These are phyloP conservation scores for Ceratobasidium sp. DNA, from an alignment of 1,284 basidiomycete genomes.

Conservation along the genomic window DNA sequence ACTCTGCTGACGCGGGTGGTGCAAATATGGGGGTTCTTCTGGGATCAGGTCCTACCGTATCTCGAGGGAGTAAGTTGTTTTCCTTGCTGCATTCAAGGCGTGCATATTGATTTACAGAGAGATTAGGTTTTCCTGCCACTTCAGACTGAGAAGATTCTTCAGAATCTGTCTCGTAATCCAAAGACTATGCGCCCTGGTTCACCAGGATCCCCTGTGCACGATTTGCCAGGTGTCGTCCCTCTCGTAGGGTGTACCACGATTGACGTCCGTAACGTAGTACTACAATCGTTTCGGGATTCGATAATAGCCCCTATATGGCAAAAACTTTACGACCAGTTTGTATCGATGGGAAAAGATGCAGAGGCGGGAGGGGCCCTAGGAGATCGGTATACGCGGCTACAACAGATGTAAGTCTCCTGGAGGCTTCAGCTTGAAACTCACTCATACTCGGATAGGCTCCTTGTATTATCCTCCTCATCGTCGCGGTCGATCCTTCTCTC, in stretches of 20 bases:
- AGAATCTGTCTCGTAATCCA: conserved; percentile 67
- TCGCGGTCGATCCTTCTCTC: conserved; percentile 59
- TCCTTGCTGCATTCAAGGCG: neutral
- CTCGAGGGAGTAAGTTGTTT: conserved; percentile 73
- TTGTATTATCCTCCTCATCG: conserved; percentile 72
- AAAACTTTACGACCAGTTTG: conserved; percentile 62
- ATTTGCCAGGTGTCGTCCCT: conserved; percentile 16
- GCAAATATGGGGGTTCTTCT: conserved; percentile 94
- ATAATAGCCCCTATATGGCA: conserved; percentile 71
- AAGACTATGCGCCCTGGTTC: conserved; percentile 59
- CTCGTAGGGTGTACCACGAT: conserved; percentile 54
- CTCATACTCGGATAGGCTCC: conserved; percentile 59
- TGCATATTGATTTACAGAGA: conserved; percentile 3
- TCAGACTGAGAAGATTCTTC: conserved; percentile 73
- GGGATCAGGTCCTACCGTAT: conserved; percentile 90
- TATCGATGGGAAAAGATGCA: conserved; percentile 47
- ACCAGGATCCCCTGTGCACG: conserved; percentile 28
- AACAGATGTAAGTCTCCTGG: conserved; percentile 66
- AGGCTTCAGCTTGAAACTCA: neutral
- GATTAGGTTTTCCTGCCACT: conserved; percentile 73
- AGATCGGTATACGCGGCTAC: conserved; percentile 68
- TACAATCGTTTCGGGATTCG: conserved; percentile 81
- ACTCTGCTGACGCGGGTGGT: conserved; percentile 78
- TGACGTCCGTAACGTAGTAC: conserved; percentile 79
- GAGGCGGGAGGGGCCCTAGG: conserved; percentile 46